Evolutionary conservation across 108 stramenopile genomes (phyloP), one percentile per base, ranked within the genome.

Genomic region (Poteriospumella lacustris): DNA sequence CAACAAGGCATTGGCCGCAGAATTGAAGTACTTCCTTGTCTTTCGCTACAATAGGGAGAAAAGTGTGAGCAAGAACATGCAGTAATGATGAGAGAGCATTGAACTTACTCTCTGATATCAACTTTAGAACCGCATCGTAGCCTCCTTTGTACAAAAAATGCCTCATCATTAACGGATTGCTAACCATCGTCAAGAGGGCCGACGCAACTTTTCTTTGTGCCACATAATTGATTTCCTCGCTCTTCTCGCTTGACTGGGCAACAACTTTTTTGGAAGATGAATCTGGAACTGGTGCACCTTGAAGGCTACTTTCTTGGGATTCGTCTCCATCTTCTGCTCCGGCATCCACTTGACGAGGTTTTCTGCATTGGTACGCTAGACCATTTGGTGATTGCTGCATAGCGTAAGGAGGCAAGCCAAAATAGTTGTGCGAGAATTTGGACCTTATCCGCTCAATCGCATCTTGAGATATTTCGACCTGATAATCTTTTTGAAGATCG

Each of bases 391-490:
- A 12, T 38, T 26, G 28, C 43, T 73, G 43, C 9, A 73, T 5
- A 42, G 70, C 38, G 70, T 34, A 73, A 73, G 41, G 36, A 42
- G 70, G 70, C 33, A 73, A 24, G 31, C 70, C 70, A 56, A 73
- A 73, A 24, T 73, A 73, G 41, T 73, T 73, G 26, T 73, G 26
- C 5, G 43, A 26, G 41, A 73, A 64, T 64, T 15, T 15, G 24
- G 24, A 15, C 24, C 19, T 19, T 56, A 56, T 56, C 24, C 19
- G 15, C 15, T 56, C 24, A 19, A 19, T 24, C 15, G 52, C 52
- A 56, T 56, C 52, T 19, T 15, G 24, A 56, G 19, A 24, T 19
- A 56, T 56, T 56, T n/a, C n/a, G n/a, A n/a, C n/a, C n/a, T n/a
- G n/a, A n/a, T n/a, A 24, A 56, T 56, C 24, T 56, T 19, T 56